phyloP scores from a whole-genome alignment of 2,329 filamentous ascomycete species.

The Raffaelea ambrosiae region DNA sequence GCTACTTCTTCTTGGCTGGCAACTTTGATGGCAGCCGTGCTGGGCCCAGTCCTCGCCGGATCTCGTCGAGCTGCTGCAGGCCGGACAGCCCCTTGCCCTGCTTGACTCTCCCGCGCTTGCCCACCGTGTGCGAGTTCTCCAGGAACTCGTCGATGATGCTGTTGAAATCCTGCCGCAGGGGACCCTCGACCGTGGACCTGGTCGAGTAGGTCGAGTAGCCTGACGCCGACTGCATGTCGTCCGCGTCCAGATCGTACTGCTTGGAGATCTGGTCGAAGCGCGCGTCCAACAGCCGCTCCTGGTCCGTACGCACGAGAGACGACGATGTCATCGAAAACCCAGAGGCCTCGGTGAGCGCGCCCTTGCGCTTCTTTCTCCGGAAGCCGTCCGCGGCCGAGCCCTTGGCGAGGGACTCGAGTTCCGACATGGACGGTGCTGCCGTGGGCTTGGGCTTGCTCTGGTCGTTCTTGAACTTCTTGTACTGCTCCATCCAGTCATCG shows the following conservation, averaged over 20 bases:
- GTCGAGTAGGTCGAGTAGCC: constrained; percentile 53
- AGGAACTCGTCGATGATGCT: constrained; percentile 90
- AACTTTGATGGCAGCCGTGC: constrained; percentile 46
- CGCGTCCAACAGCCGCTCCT: constrained; percentile 74
- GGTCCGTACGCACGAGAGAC: constrained; percentile 85
- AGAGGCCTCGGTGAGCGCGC: constrained; percentile 79
- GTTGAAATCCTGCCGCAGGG: constrained; percentile 72
- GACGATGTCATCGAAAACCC: constrained; percentile 97
- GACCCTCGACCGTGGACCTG: constrained; percentile 58
- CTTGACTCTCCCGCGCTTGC: constrained; percentile 62
- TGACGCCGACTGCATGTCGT: constrained; percentile 48
- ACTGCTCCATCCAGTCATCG: constrained; percentile 84
- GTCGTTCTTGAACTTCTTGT: constrained; percentile 89
- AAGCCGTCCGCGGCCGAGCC: constrained; percentile 73
- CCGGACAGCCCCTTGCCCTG: constrained; percentile 75
- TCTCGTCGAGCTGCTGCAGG: constrained; percentile 83
- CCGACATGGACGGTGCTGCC: constrained; percentile 44
- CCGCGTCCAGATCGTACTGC: constrained; percentile 49
- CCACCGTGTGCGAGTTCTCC: constrained; percentile 60
- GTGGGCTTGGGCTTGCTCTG: constrained; percentile 36
- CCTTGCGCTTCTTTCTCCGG: constrained; percentile 88
- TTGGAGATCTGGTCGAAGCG: constrained; percentile 89
- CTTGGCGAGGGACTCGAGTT: constrained; percentile 60
- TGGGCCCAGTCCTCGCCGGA: constrained; percentile 70
- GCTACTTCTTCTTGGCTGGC: background rate